These are phyloP conservation scores for Fusarium sp. DNA, from an alignment of 2,329 filamentous ascomycete species.

Conservation along the genomic window DNA sequence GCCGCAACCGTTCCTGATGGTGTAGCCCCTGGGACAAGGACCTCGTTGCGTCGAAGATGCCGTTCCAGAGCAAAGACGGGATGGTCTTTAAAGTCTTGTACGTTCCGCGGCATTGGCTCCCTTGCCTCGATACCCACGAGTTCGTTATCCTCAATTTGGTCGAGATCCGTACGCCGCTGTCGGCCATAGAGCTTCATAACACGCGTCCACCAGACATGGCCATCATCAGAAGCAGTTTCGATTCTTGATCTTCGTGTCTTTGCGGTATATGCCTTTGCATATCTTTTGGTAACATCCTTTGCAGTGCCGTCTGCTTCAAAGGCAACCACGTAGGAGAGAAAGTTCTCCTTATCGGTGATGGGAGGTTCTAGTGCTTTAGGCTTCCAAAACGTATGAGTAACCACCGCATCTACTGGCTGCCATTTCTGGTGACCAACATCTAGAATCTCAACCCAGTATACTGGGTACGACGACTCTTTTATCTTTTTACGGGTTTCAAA, in stretches of 20 bases:
- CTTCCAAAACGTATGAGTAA: conserved; percentile 79
- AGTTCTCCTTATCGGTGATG: conserved; percentile 77
- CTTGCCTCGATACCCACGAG: conserved; percentile 73
- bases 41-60: conserved; percentile 84
- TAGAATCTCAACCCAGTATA: conserved; percentile 95
- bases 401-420: conserved; percentile 86
- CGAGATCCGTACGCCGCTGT: conserved; percentile 65
- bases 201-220: conserved; percentile 62
- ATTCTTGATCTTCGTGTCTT: conserved; percentile 87
- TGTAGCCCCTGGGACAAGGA: conserved; percentile 74
- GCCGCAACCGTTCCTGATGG: conserved; percentile 80
- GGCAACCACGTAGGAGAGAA: conserved; percentile 82
- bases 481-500: conserved; percentile 56
- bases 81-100: conserved; percentile 88
- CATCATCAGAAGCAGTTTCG: conserved; percentile 64
- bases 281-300: conserved; percentile 86
- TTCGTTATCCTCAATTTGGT: conserved; percentile 85
- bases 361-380: conserved; percentile 84
- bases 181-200: conserved; percentile 60
- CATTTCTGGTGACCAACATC: conserved; percentile 89
- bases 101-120: conserved; percentile 86
- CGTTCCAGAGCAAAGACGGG: conserved; percentile 85
- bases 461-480: conserved; percentile 77
- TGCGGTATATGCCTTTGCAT: conserved; percentile 86
- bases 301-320: conserved; percentile 83